Conservation (phyloP, 495 filamentous ascomycete species). For the Trichoderma reesei region DNA sequence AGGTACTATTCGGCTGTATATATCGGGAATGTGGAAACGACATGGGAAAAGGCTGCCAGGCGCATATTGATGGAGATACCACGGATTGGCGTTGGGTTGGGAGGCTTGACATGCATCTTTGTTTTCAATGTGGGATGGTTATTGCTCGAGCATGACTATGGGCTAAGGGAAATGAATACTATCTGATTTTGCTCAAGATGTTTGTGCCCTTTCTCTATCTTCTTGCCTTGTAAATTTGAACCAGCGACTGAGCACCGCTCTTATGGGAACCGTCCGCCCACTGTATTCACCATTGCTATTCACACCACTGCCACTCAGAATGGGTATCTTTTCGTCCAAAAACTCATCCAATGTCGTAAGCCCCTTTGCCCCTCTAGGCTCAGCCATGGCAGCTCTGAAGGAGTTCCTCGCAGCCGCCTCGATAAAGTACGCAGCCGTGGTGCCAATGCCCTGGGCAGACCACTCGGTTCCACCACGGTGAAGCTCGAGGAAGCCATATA, state of each 20-base stretch:
- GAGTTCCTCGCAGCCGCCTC: constrained; percentile 47
- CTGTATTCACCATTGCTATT: constrained; percentile 50
- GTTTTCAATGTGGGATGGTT: not conserved
- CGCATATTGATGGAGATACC: constrained; percentile 11
- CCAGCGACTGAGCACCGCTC: constrained; percentile 60
- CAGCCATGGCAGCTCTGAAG: constrained; percentile 26
- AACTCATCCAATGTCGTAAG: constrained; percentile 21
- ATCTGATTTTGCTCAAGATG: not conserved
- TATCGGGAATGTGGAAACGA: constrained; percentile 9
- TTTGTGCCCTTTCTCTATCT: not conserved
- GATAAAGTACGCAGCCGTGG: constrained; percentile 55
- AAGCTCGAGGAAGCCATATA: constrained; percentile 56
- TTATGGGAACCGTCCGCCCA: constrained; percentile 57
- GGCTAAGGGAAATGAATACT: not conserved
- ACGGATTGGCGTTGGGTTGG: constrained; percentile 13
- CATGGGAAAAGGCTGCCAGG: constrained; percentile 2
- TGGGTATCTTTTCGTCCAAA: constrained; percentile 48
- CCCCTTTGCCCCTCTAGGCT: constrained; percentile 16
- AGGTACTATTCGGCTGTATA: constrained; percentile 3
- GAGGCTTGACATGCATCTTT: not conserved
- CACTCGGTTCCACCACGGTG: constrained; percentile 70
- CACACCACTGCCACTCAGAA: constrained; percentile 52
- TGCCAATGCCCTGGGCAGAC: constrained; percentile 71
- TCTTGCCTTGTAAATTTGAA: constrained; percentile 43
- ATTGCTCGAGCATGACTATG: not conserved